Base-by-base conservation (phyloP, 2,329 filamentous ascomycete genomes). In the Verticillium albo-atrum region DNA sequence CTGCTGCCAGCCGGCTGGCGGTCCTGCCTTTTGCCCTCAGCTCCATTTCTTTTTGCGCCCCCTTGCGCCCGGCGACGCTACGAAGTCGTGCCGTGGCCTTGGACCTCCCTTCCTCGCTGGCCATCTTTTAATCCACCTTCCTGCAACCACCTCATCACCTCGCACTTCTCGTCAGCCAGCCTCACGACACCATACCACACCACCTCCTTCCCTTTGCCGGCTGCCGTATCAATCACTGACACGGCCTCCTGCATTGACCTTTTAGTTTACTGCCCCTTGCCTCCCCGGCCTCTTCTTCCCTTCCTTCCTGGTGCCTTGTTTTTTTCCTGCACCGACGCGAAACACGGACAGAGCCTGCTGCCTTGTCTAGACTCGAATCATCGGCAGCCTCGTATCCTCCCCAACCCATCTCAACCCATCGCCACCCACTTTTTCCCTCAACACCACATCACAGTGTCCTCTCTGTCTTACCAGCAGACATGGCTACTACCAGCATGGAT, bases 401-500 rank as follows among this genome's bases (percentile, higher is more conserved):
- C 35, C 30, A 32, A 50, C 20, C 42, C 42, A 50, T 50, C 63
- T 62, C 60, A 59, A 55, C 54, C 58, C n/a, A 50, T 23, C 42
- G n/a, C n/a, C 42, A 23, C 54, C 54, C 56, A 55, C 37, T 54
- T 58, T 50, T 28, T 23, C 42, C 25, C 42, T 6, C 20, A 3
- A 23, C 17, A 28, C 51, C n/a, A n/a, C 51, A 53, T 28, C 51
- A 27, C 6, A 53, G 7, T 17, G 10, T 30, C 27, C 17, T 53
- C 51, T 23, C 51, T 60, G 47, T 59, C 57, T 27, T 54, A 59
- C 34, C 54, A 62, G 53, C 56, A 15, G 27, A 72, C 65, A 87
- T 87, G 84, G 84, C 84, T 59, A 86, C 85, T 64, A 85, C 83
- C 50, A 82, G 85, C 65, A 89, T 89, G 86, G 86, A 89, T 71